Conservation (phyloP, 2,329 filamentous ascomycete genomes). For the Ceratocystis lukuohia region DNA sequence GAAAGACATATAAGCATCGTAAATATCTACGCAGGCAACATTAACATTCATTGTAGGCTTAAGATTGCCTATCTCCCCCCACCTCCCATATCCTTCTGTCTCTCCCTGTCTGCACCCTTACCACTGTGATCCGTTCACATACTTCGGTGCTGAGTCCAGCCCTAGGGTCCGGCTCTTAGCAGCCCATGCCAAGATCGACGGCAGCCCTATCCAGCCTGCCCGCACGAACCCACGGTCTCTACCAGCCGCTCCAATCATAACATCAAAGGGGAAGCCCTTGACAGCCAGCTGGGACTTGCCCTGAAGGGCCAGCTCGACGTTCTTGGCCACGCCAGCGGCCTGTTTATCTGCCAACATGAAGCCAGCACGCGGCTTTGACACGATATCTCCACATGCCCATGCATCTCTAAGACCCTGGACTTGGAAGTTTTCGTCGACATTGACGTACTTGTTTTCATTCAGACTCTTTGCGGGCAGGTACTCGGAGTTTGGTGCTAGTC, state of each 20-base stretch:
- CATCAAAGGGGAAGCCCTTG: conserved; percentile 37
- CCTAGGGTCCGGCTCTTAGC: conserved; percentile 41
- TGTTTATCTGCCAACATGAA: conserved; percentile 49
- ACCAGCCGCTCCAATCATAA: conserved; percentile 36
- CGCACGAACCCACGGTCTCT: conserved; percentile 39
- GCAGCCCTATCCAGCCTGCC: conserved; percentile 34
- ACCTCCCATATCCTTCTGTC: not conserved
- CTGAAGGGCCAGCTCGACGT: conserved; percentile 36
- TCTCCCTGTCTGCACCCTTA: conserved; percentile 23
- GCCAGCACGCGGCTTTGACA: conserved; percentile 39
- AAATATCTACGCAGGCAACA: not conserved
- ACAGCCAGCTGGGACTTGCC: conserved; percentile 33
- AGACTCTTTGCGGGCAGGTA: conserved; percentile 36
- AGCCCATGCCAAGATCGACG: conserved; percentile 38
- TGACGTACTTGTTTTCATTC: conserved; percentile 32
- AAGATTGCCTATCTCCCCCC: not conserved
- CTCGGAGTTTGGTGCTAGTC: conserved; percentile 41
- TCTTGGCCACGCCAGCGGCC: conserved; percentile 40
- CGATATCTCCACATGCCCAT: conserved; percentile 43
- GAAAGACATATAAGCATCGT: not conserved
- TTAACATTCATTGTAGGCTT: not conserved
- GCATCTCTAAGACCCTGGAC: conserved; percentile 34
- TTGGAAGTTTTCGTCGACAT: conserved; percentile 38
- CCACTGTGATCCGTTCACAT: conserved; percentile 37
- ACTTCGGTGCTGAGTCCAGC: conserved; percentile 32